Evolutionary conservation across 495 filamentous ascomycete species (phyloP).

Genomic region (Bacidia gigantensis): DNA sequence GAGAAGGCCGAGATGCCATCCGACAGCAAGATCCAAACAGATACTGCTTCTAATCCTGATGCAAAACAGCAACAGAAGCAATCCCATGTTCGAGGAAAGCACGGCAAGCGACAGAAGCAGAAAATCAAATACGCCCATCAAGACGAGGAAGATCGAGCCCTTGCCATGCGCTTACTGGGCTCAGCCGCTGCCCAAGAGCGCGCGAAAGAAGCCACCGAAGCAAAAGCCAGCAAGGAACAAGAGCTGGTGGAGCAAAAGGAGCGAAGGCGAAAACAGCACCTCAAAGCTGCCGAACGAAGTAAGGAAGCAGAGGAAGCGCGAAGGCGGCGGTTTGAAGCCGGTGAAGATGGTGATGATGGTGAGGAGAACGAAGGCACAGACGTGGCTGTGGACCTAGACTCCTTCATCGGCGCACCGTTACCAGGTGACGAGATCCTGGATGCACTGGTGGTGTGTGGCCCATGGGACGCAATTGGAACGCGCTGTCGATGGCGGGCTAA

Average conservation of each 20-base stretch:
- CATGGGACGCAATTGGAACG: slow-evolving; percentile 60
- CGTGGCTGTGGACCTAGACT: slow-evolving; percentile 49
- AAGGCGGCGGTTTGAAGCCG: slow-evolving; percentile 36
- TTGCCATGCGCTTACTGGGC: slow-evolving; percentile 72
- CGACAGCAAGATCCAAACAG: too few relatives aligned
- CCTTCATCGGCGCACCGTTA: slow-evolving; percentile 61
- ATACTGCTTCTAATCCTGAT: neutral
- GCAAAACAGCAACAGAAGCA: slow-evolving; percentile 21
- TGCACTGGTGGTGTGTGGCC: slow-evolving; percentile 79
- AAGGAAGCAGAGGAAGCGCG: slow-evolving; percentile 48
- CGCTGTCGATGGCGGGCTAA: slow-evolving; percentile 83
- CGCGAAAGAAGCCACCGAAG: slow-evolving; percentile 34
- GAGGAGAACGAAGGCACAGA: slow-evolving; percentile 35
- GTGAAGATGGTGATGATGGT: slow-evolving; percentile 40
- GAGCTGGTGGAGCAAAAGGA: slow-evolving; percentile 51
- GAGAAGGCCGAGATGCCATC: too few relatives aligned
- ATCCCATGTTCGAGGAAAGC: slow-evolving; percentile 59
- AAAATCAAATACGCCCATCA: slow-evolving; percentile 87
- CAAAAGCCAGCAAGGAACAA: slow-evolving; percentile 40
- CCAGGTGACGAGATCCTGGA: slow-evolving; percentile 80
- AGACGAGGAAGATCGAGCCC: slow-evolving; percentile 78
- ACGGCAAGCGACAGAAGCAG: slow-evolving; percentile 72
- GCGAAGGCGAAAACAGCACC: slow-evolving; percentile 65
- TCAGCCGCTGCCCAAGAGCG: slow-evolving; percentile 44
- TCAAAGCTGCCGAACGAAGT: slow-evolving; percentile 47